Evolutionary conservation across 1,139 yeast genomes (phyloP).

Genomic region (Pichia sp.): DNA sequence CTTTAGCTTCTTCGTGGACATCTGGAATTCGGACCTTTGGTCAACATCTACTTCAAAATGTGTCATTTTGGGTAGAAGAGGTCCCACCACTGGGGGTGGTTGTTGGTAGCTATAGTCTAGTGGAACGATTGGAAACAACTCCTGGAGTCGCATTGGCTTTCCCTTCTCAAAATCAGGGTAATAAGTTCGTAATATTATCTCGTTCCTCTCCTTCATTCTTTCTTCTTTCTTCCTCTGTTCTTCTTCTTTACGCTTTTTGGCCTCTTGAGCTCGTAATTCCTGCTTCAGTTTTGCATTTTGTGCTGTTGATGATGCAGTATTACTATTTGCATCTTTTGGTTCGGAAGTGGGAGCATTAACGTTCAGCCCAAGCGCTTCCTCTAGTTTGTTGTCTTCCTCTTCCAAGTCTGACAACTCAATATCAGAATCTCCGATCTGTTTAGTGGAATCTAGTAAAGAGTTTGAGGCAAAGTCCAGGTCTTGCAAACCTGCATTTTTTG

Average conservation of each 20-base stretch:
- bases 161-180: constrained; percentile 59
- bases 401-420: constrained; percentile 31
- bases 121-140: constrained; percentile 60
- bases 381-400: background rate
- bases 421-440: constrained; percentile 25
- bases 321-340: no score
- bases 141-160: constrained; percentile 57
- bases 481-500: constrained; percentile 31
- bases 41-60: constrained; percentile 40
- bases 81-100: constrained; percentile 45
- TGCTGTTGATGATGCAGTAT: no score
- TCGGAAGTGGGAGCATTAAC: no score
- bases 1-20: constrained; percentile 13
- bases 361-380: no score
- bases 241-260: constrained; percentile 10
- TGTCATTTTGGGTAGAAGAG: constrained; percentile 54
- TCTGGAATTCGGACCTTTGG: constrained; percentile 27
- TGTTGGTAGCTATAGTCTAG: constrained; percentile 43
- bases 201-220: constrained; percentile 22
- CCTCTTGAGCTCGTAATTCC: constrained; percentile 17
- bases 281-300: no score
- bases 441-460: constrained; percentile 33
- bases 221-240: constrained; percentile 16
- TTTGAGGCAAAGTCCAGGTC: constrained; percentile 37
- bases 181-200: constrained; percentile 38